A percentile compares a stretch with the other conserved stretches of the same genome.
Evolutionary conservation across 768 basidiomycete species (phyloP).

Genomic region (Kwoniella shandongensis): DNA sequence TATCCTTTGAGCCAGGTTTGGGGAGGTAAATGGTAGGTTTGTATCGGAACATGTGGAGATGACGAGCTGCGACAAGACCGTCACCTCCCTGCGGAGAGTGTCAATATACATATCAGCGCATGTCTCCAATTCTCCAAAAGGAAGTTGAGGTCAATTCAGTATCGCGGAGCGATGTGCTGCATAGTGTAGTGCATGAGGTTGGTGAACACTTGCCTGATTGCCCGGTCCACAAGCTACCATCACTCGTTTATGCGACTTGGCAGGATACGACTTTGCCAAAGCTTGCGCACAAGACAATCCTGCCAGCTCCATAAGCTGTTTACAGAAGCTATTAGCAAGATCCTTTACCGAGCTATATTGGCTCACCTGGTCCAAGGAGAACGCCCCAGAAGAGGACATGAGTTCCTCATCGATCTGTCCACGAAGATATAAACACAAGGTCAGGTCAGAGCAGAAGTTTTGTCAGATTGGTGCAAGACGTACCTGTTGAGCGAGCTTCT

Average conservation of each 20-base stretch:
- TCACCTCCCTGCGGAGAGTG: conserved; percentile 67
- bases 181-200: too few relatives aligned
- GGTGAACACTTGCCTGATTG: conserved; percentile 65
- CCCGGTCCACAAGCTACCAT: conserved; percentile 97
- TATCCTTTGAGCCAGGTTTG: conserved; percentile 92
- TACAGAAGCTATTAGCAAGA: not conserved
- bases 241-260: conserved; percentile 68
- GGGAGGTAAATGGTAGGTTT: conserved; percentile 87
- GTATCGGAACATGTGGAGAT: conserved; percentile 92
- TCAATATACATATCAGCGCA: not conserved
- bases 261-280: conserved; percentile 72
- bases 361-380: conserved; percentile 85
- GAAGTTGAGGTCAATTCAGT: too few relatives aligned
- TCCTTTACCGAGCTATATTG: not conserved
- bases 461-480: conserved; percentile 6
- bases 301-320: conserved; percentile 90
- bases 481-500: conserved; percentile 50
- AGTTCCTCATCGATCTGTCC: conserved; percentile 87
- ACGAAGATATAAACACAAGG: too few relatives aligned
- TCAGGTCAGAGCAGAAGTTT: not conserved
- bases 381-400: conserved; percentile 82
- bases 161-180: too few relatives aligned
- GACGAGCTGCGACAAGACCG: conserved; percentile 92
- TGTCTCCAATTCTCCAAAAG: too few relatives aligned
- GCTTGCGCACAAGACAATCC: conserved; percentile 91